phyloP scores from a whole-genome alignment of 805 yeast species.

The Candida ortonii region DNA sequence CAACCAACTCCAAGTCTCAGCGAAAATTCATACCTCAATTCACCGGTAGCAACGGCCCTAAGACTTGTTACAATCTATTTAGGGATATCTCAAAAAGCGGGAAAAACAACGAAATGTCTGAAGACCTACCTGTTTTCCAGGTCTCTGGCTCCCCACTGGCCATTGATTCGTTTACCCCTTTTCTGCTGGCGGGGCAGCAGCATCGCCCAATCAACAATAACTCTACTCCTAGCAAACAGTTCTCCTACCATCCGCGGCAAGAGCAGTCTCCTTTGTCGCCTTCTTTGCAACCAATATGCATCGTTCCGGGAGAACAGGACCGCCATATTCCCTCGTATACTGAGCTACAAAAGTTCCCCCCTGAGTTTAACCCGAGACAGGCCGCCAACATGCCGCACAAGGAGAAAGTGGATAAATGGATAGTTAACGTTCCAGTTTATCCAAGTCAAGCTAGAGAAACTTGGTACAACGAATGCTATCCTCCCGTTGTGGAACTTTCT shows the following conservation, averaged over 20 bases:
- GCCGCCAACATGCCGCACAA: slow-evolving; percentile 60
- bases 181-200: slow-evolving; percentile 16
- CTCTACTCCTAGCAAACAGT: slow-evolving; percentile 17
- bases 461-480: slow-evolving; percentile 48
- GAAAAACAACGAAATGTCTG: slow-evolving; percentile 9
- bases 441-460: slow-evolving; percentile 21
- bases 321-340: slow-evolving; percentile 10
- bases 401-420: slow-evolving; percentile 69
- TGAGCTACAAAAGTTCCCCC: slow-evolving; percentile 37
- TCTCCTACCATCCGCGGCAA: slow-evolving; percentile 10
- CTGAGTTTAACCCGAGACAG: slow-evolving; percentile 57
- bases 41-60: slow-evolving; percentile 12
- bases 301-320: slow-evolving; percentile 15
- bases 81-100: slow-evolving; percentile 15
- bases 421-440: slow-evolving; percentile 52
- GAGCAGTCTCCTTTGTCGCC: slow-evolving; percentile 15
- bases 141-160: slow-evolving; percentile 18
- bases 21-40: slow-evolving; percentile 15
- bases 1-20: slow-evolving; percentile 14
- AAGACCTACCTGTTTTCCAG: slow-evolving; percentile 9
- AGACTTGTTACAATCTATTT: slow-evolving; percentile 16
- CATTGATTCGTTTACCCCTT: slow-evolving; percentile 17
- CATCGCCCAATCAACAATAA: slow-evolving; percentile 10
- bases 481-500: slow-evolving; percentile 40
- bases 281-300: slow-evolving; percentile 16